These are phyloP conservation scores for Coemansia sp. DNA, from an alignment of 192 early-diverging fungal genomes.

Conservation along the genomic window DNA sequence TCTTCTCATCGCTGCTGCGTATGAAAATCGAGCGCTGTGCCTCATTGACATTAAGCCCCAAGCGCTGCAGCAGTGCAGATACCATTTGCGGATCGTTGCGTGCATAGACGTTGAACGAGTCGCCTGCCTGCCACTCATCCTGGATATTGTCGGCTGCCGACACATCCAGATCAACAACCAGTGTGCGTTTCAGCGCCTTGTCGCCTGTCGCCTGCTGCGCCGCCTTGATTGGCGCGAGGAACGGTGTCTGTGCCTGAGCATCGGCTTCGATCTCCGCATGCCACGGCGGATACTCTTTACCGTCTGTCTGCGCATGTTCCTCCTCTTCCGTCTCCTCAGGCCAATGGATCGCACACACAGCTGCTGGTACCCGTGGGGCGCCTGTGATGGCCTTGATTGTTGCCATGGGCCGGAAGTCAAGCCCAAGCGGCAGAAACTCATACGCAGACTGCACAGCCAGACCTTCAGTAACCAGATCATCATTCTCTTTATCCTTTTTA, in stretches of 20 bases:
- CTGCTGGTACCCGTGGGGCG: constrained; percentile 28
- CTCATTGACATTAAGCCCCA: constrained; percentile 56
- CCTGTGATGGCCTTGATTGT: constrained; percentile 38
- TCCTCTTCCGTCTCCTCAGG: background rate
- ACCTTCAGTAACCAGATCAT: background rate
- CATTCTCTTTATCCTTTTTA: background rate
- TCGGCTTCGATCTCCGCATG: constrained; percentile 7
- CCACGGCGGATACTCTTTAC: constrained; percentile 37
- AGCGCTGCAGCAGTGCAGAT: constrained; percentile 58
- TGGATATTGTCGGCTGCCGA: constrained; percentile 16
- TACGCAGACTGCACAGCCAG: background rate
- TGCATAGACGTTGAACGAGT: constrained; percentile 84
- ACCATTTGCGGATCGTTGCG: constrained; percentile 81
- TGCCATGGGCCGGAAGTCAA: constrained; percentile 42
- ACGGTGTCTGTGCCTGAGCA: constrained; percentile 12
- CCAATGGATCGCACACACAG: constrained; percentile 13
- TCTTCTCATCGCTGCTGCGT: constrained; percentile 43
- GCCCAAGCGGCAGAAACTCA: constrained; percentile 37
- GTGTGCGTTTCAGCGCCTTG: constrained; percentile 73
- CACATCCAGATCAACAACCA: constrained; percentile 62
- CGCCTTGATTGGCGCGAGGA: constrained; percentile 58
- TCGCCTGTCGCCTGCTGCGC: constrained; percentile 63
- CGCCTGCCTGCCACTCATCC: constrained; percentile 47
- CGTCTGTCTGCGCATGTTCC: background rate
- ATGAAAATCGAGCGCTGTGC: constrained; percentile 19